Base-by-base conservation (phyloP, 768 basidiomycete species). In the Astraeus odoratus region DNA sequence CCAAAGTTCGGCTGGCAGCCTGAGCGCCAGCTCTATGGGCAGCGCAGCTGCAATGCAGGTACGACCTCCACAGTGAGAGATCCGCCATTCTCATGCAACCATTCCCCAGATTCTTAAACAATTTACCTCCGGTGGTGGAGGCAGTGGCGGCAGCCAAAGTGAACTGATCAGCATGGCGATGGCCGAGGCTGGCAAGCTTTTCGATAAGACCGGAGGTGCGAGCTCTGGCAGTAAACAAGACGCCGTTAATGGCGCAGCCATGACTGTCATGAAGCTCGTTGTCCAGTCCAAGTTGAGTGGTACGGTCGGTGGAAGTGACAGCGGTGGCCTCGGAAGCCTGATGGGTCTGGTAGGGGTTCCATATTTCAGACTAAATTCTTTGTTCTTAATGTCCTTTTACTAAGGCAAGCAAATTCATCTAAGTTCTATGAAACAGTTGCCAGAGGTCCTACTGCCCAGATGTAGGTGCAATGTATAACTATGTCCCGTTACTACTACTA, bases 91-190 rank as follows among this genome's bases (percentile, higher is more conserved):
- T 37, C 22, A 37, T 12, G 20, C 13, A 13, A 23, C 19, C 4
- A 25, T 27, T 29, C 27, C 27, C 27, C 27, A 40, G 39, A 18
- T 25, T n/a, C 24, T 40, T 5, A 40, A 40, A 12, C 15, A 23
- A 8, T 40, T 40, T 16, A 39, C 37, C 15, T 50, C 52, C 82
- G 83, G 2, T 3, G 76, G 82, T 15, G 29, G 66, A 2, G 49
- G 65, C 24, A 16, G 52, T 5, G 40, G 58, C 24, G 55, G 59
- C 13, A 47, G 58, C 5, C 29, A 42, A 72, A 78, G 78, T 30
- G 62, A 93, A 61, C 67, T 94, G 48, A 81, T 95, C 64, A 84
- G 85, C 56, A 64, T 90, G 63, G 91, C 92, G 4, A 90, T 95
- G 88, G 77, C 78, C 0, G 83, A 94, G 53, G 85, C 81, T 0